Conservation (phyloP, 345 rosid species). For the Populus deltoides region DNA sequence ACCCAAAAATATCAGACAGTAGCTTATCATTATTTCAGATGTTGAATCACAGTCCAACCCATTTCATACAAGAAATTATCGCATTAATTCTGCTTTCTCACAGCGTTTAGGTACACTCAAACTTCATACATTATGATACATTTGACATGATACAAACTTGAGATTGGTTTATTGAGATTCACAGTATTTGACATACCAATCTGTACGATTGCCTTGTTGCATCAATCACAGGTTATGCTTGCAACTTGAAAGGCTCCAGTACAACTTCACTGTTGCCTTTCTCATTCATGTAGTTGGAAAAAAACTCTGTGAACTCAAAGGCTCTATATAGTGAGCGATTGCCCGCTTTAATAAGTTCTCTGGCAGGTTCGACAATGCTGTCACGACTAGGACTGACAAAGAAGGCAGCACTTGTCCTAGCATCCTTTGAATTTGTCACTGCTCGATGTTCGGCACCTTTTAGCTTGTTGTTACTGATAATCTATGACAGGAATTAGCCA, state of each 20-base stretch:
- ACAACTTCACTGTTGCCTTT: neutral
- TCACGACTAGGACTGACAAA: conserved; percentile 7
- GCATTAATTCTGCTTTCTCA: neutral
- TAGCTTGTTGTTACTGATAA: conserved; percentile 30
- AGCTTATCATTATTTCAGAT: neutral
- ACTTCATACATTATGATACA: neutral
- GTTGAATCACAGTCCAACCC: neutral
- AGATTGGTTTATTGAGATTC: neutral
- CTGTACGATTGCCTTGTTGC: too few relatives aligned
- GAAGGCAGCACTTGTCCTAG: conserved; percentile 23
- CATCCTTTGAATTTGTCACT: conserved; percentile 22
- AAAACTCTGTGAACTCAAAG: conserved; percentile 15
- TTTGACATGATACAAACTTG: neutral
- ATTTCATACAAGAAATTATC: neutral
- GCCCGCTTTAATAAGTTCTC: neutral
- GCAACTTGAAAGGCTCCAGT: conserved; percentile 10
- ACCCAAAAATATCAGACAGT: neutral
- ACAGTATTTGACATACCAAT: neutral
- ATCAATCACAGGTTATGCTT: neutral
- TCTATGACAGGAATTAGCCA: conserved; percentile 10
- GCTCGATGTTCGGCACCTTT: conserved; percentile 33
- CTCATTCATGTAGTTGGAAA: neutral
- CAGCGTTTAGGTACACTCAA: neutral
- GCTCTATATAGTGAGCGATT: conserved; percentile 19
- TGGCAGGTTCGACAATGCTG: conserved; percentile 22